These are phyloP conservation scores for Apiospora arundinis DNA, from an alignment of 2,329 filamentous ascomycete species.

Conservation along the genomic window DNA sequence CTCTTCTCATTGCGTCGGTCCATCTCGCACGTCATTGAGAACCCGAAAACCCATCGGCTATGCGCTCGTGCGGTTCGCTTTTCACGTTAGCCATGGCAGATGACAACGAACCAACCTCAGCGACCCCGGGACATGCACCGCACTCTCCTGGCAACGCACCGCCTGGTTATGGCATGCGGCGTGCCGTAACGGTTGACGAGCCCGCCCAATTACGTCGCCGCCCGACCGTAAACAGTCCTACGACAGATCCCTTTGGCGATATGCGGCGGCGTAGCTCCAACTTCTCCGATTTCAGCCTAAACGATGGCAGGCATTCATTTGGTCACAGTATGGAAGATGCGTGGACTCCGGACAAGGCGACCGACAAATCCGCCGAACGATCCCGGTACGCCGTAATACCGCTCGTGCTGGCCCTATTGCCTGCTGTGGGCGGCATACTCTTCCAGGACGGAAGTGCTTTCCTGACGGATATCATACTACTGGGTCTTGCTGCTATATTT, in stretches of 20 bases:
- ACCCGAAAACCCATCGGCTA: neutral
- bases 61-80: slow-evolving; percentile 21
- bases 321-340: slow-evolving; percentile 74
- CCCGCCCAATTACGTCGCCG: slow-evolving; percentile 35
- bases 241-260: slow-evolving; percentile 33
- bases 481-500: slow-evolving; percentile 82
- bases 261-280: slow-evolving; percentile 74
- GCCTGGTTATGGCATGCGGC: slow-evolving; percentile 48
- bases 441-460: slow-evolving; percentile 85
- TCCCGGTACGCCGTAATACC: slow-evolving; percentile 82
- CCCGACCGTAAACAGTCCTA: slow-evolving; percentile 30
- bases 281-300: slow-evolving; percentile 77
- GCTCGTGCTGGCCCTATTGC: slow-evolving; percentile 81
- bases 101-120: slow-evolving; percentile 34
- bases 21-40: neutral
- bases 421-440: slow-evolving; percentile 82
- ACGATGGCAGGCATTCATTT: slow-evolving; percentile 68
- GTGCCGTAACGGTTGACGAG: slow-evolving; percentile 49
- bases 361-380: slow-evolving; percentile 54
- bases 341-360: slow-evolving; percentile 58
- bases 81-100: slow-evolving; percentile 37
- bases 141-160: slow-evolving; percentile 31
- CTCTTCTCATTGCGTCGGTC: neutral
- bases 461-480: slow-evolving; percentile 82
- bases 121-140: slow-evolving; percentile 28